These are phyloP conservation scores for Podospora fimiseda DNA, from an alignment of 495 filamentous ascomycete species.

Conservation along the genomic window DNA sequence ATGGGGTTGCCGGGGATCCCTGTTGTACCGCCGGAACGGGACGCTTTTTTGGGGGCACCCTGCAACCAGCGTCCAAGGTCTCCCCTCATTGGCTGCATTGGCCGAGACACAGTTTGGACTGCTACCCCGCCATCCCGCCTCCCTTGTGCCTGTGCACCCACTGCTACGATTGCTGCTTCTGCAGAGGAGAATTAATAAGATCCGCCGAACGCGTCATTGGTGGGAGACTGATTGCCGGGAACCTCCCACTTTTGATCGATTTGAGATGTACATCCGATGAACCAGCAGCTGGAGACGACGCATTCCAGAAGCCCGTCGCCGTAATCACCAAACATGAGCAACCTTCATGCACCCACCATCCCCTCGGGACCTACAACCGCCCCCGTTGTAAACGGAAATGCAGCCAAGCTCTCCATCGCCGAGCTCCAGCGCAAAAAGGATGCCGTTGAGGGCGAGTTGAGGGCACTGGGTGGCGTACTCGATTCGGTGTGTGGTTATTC, in stretches of 20 bases:
- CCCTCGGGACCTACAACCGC: slow-evolving; percentile 61
- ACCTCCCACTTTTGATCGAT: slow-evolving; percentile 10
- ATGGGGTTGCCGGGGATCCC: not conserved
- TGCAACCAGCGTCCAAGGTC: not conserved
- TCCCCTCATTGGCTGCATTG: not conserved
- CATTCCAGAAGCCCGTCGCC: not conserved
- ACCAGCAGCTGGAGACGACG: not conserved
- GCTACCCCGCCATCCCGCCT: slow-evolving; percentile 12
- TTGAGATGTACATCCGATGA: not conserved
- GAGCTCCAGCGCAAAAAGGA: slow-evolving; percentile 67
- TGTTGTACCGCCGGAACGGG: slow-evolving; percentile 13
- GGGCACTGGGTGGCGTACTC: slow-evolving; percentile 75
- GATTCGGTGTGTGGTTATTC: slow-evolving; percentile 60
- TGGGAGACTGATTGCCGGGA: slow-evolving; percentile 19
- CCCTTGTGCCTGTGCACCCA: not conserved
- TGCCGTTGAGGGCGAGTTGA: slow-evolving; percentile 74
- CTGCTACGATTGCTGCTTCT: too few species aligned
- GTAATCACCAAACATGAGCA: slow-evolving; percentile 63
- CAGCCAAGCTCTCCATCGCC: slow-evolving; percentile 53
- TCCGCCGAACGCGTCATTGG: slow-evolving; percentile 23
- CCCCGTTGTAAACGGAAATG: slow-evolving; percentile 43
- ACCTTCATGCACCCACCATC: slow-evolving; percentile 69
- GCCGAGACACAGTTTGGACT: not conserved
- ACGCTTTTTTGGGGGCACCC: not conserved
- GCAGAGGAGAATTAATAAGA: not conserved